These are phyloP conservation scores for Parachaetomium inaequale DNA, from an alignment of 495 filamentous ascomycete genomes.

Conservation along the genomic window DNA sequence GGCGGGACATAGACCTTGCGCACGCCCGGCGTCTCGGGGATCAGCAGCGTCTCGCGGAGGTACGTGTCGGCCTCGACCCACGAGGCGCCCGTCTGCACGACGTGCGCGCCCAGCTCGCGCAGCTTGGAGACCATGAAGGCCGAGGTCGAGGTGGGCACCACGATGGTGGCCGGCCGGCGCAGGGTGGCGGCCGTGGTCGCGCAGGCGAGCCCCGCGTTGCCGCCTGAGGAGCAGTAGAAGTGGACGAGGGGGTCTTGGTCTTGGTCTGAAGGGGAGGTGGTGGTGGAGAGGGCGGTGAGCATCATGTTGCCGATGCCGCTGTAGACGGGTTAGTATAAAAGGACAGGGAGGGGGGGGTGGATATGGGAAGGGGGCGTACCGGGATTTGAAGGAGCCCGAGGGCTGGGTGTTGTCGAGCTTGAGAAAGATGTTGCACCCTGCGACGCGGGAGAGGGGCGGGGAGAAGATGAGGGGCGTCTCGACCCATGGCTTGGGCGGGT, in stretches of 20 bases:
- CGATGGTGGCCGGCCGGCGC: conserved; percentile 66
- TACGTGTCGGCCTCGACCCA: conserved; percentile 77
- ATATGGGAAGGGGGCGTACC: conserved; percentile 31
- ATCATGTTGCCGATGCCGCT: conserved; percentile 77
- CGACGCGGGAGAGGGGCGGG: conserved; percentile 60
- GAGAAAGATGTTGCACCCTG: conserved; percentile 78
- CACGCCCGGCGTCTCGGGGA: conserved; percentile 29
- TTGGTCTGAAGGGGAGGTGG: conserved; percentile 18
- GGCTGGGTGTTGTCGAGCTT: conserved; percentile 95
- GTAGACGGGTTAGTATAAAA: background rate
- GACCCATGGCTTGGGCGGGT: conserved; percentile 58
- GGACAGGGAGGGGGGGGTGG: background rate
- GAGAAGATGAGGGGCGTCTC: conserved; percentile 72
- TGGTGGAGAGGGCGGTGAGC: conserved; percentile 44
- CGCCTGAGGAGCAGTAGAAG: conserved; percentile 85
- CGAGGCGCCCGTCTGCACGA: conserved; percentile 65
- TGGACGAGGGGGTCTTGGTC: no score
- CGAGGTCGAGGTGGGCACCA: conserved; percentile 67
- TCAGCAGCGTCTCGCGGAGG: conserved; percentile 60
- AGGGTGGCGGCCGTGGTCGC: conserved; percentile 70
- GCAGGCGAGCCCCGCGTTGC: conserved; percentile 90
- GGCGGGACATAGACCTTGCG: conserved; percentile 82
- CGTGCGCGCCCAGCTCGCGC: conserved; percentile 61
- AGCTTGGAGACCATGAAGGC: conserved; percentile 73
- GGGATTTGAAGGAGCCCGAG: conserved; percentile 91